Percentiles rank a stretch among this genome's conserved stretches.
These are phyloP conservation scores for Xylariomycetidae sp. DNA, from an alignment of 2,329 filamentous ascomycete genomes.

Conservation along the genomic window DNA sequence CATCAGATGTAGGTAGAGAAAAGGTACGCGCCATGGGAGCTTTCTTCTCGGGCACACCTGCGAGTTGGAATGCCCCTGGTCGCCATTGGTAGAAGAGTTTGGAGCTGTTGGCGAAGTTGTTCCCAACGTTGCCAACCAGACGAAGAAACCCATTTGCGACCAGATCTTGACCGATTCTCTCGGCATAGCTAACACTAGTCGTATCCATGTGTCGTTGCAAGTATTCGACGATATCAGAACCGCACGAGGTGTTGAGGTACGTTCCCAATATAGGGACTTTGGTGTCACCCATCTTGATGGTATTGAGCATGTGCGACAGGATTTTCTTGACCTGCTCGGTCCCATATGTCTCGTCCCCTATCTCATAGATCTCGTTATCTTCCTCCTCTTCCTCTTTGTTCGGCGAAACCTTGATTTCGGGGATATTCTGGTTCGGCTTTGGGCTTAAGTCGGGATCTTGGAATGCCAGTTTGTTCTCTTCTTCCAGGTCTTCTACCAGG, in stretches of 20 bases:
- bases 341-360: conserved; percentile 83
- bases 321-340: conserved; percentile 90
- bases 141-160: conserved; percentile 81
- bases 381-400: conserved; percentile 59
- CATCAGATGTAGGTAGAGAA: conserved; percentile 60
- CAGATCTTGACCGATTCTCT: conserved; percentile 91
- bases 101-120: conserved; percentile 93
- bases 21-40: conserved; percentile 66
- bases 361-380: conserved; percentile 82
- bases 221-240: conserved; percentile 93
- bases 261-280: conserved; percentile 95
- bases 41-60: conserved; percentile 87
- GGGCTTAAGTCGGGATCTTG: conserved; percentile 77
- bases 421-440: conserved; percentile 52
- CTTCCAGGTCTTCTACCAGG: conserved; percentile 90
- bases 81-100: conserved; percentile 98
- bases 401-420: conserved; percentile 83
- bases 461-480: conserved; percentile 98
- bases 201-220: conserved; percentile 83
- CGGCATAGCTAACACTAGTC: conserved; percentile 81
- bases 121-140: conserved; percentile 90
- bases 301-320: conserved; percentile 77
- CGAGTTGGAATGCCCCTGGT: conserved; percentile 81
- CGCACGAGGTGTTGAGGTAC: conserved; percentile 87
- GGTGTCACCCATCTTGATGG: conserved; percentile 80